Evolutionary conservation across 257 asterid species (phyloP).

Genomic region (Cruciata laevipes): DNA sequence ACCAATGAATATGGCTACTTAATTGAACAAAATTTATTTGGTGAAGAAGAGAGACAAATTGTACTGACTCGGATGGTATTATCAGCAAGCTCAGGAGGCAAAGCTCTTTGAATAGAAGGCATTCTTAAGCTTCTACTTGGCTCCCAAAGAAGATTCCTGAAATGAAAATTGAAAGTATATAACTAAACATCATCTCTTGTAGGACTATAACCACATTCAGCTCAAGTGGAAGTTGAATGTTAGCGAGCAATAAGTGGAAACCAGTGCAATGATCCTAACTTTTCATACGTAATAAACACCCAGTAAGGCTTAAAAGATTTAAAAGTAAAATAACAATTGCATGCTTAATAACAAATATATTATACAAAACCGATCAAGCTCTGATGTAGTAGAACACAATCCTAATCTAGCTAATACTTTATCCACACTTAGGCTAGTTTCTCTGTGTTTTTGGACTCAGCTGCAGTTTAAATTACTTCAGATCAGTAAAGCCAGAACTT

Average conservation of each 20-base stretch:
- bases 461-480: background rate
- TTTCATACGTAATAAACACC: too few relatives aligned
- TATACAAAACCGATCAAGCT: background rate
- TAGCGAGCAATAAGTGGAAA: too few relatives aligned
- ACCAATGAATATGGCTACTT: background rate
- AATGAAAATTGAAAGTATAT: background rate
- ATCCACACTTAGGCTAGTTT: background rate
- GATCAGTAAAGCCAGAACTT: too few relatives aligned
- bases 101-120: slow-evolving; percentile 85
- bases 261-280: too few relatives aligned
- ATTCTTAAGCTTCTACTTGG: slow-evolving; percentile 21
- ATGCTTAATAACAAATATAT: too few relatives aligned
- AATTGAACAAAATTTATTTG: background rate
- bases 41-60: slow-evolving; percentile 5
- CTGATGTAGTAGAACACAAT: too few relatives aligned
- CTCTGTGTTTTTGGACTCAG: background rate
- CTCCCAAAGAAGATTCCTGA: background rate
- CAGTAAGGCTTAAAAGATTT: too few relatives aligned
- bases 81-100: slow-evolving; percentile 96
- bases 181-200: background rate
- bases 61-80: slow-evolving; percentile 61
- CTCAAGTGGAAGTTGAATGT: background rate
- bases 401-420: background rate
- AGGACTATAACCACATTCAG: background rate
- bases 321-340: too few relatives aligned